Base-by-base conservation (phyloP, 1,284 basidiomycete genomes). In the Malassezia sympodialis region DNA sequence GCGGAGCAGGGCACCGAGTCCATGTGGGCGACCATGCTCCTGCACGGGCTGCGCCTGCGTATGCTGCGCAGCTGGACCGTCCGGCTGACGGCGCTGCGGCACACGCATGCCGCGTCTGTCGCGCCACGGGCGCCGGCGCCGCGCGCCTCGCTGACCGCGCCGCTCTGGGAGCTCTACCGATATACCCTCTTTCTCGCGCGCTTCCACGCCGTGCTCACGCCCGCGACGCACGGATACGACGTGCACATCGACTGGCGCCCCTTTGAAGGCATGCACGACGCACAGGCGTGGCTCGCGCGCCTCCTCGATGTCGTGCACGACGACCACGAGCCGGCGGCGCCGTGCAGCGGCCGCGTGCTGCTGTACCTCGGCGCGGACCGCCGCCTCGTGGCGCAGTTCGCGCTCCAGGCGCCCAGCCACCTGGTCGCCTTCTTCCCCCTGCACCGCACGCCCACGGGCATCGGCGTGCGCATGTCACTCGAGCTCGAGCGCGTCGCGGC, bases 141-240 rank as follows among this genome's bases (percentile, higher is more conserved):
- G 19, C 54, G 55, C 15, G 19, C 39, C 2, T 26, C 30, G 6
- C 45, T 57, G 1, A 37, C 42, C 30, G 49, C 39, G 14, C 55
- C 55, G 23, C 28, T 57, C 8, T 57, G 55, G 55, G 40, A 47
- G 17, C 43, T 57, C 21, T 57, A 52, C 43, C 19, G 52, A 43
- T 57, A 57, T 57, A 52, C 55, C 49, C 55, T 57, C n/a, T 57
- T 37, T 40, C 50, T 57, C n/a, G 12, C 42, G 19, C 42, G 49
- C n/a, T 45, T 57, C 21, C 55, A 43, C 15, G n/a, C 35, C 5
- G 34, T 42, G 30, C 41, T 56, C 4, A 27, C 44, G 15, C 26
- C 23, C 5, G 32, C 40, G 7, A 35, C 45, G 17, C 21, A n/a
- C 15, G 23, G 34, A 3, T 27, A 49, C 24, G 17, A 34, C 17